Evolutionary conservation across 2,329 filamentous ascomycete genomes (phyloP), one percentile per base, ranked within the genome.

Genomic region (Paracamarosporium sp.): DNA sequence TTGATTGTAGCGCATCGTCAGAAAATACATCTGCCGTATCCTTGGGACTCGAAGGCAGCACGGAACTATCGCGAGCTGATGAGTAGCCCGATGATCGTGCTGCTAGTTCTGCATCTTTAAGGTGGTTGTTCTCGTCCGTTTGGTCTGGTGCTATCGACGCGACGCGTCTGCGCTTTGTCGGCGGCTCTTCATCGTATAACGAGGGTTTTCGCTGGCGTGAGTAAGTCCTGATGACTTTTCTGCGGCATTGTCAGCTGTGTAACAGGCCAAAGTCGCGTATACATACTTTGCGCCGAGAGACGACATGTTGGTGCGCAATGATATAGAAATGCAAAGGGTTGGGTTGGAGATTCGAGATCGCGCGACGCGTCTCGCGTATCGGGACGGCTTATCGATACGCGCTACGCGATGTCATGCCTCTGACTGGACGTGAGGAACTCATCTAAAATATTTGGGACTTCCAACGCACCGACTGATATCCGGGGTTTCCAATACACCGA

Each of bases 81-180:
- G 60, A 63, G 15, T 50, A 43, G 50, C 20, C 40, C 40, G 36
- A 22, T 25, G 20, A 5, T 22, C 50, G 15, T 30, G 46, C 24
- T 24, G 25, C 52, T 27, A 15, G 15, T 28, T 44, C 28, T 45
- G 25, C n/a, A 20, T 54, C 58, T 28, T 71, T 65, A 11, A 66
- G 68, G 59, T 45, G 6, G 46, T 57, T 35, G 27, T 20, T 44
- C 11, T 46, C 53, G 30, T 36, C 36, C 35, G 45, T 51, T 45
- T 62, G 58, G 31, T 27, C 46, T 5, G 6, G 20, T 36, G 45
- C 27, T 8, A 53, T 44, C 15, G 48, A 55, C 38, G 67, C 68
- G 64, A 78, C 68, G 70, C 76, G 72, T 68, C 72, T 66, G 51
- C 74, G 75, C 58, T 78, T 78, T 31, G 68, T 60, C 9, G 72